Evolutionary conservation across 805 yeast species (phyloP), one percentile per base, ranked within the genome.

Genomic region (Pichia scutulata): DNA sequence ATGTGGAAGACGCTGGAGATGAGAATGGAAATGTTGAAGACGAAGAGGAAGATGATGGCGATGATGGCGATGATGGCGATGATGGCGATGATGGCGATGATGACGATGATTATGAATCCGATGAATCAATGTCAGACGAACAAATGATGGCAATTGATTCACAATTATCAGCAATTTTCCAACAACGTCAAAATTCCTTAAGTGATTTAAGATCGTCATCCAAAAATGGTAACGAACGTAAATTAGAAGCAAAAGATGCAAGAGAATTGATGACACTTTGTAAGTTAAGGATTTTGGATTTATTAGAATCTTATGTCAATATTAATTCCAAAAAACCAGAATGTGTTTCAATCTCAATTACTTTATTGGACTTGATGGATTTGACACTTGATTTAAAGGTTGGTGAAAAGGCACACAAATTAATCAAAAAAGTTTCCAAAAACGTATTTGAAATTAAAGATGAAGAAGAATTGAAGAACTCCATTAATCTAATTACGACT

Each of bases 81-180:
- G 58, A 64, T 23, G 60, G 66, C 55, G 59, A 67, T 9, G 72
- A 68, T 14, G 76, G 73, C 26, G 72, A 70, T 12, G 63, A 64
- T 8, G 82, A 76, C 39, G 78, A 71, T 19, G 81, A 74, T 5
- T 78, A 73, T 26, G 82, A 77, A 26, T 76, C 78, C 7, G 82
- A 78, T 24, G 95, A 86, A 57, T 82, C 92, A 0, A 87, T 89
- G 95, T 95, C 90, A 53, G 97, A 90, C 66, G 97, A 90, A 59
- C 89, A 89, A 64, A 92, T 92, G 98, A 81, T 89, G 83, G 95
- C 90, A 21, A 77, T 92, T 59, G 98, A 92, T 63, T 86, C 76
- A 22, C 93, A 89, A 53, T 70, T 92, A 28, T 79, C 97, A 0
- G 76, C 76, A 48, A 92, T 92, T 49, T 92, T 92, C 75, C 80